Conservation (phyloP, 306 rosid genomes). For the Vigna nakashimae region DNA sequence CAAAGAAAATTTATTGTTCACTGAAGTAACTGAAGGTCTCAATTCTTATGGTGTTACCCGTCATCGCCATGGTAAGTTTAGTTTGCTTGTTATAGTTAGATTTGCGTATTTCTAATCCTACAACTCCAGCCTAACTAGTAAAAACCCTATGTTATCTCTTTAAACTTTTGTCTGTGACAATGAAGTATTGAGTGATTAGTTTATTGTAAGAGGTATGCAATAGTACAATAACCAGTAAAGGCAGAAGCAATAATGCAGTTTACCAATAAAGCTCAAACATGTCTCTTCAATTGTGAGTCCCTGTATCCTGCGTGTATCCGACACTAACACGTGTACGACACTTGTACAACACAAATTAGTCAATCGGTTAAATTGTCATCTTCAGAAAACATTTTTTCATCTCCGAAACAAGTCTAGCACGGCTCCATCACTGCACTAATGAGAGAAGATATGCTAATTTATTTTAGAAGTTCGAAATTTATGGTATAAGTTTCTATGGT, state of each 20-base stretch:
- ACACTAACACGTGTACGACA: too few relatives aligned
- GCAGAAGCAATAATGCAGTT: not conserved
- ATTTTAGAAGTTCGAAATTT: too few relatives aligned
- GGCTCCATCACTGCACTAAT: too few relatives aligned
- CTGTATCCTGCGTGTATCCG: too few relatives aligned
- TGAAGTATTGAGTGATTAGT: not conserved
- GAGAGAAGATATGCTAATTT: too few relatives aligned
- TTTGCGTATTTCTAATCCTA: not conserved
- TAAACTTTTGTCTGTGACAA: not conserved
- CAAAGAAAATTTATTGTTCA: slow-evolving; percentile 79
- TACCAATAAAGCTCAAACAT: not conserved
- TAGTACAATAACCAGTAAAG: not conserved
- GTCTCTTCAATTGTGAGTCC: too few relatives aligned
- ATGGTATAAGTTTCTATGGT: too few relatives aligned
- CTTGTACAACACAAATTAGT: too few relatives aligned
- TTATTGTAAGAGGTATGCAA: not conserved
- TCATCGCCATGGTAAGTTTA: slow-evolving; percentile 89
- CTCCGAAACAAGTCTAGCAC: too few relatives aligned
- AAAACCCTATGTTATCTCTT: not conserved
- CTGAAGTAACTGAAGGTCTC: slow-evolving; percentile 92
- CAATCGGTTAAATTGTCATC: too few relatives aligned
- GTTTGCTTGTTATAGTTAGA: slow-evolving; percentile 7
- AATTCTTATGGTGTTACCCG: slow-evolving; percentile 84
- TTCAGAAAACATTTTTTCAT: too few relatives aligned
- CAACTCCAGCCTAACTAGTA: slow-evolving; percentile 20